Evolutionary conservation across 768 basidiomycete genomes (phyloP), one percentile per base, ranked within the genome.

Genomic region (Trametes meyenii): DNA sequence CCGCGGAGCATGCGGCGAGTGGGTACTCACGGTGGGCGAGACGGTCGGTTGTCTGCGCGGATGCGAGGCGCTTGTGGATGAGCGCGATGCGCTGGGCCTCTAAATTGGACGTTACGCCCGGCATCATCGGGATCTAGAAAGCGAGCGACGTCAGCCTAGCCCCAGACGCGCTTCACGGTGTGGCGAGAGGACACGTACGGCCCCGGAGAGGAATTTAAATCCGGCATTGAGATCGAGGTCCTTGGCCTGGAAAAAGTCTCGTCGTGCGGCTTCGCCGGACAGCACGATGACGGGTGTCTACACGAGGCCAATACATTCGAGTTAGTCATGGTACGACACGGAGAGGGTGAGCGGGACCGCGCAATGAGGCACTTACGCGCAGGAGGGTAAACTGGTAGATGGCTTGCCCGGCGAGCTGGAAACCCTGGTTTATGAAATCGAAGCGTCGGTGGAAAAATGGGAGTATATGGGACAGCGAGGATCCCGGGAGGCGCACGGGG

Each of bases 141-240:
- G 61, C 62, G 68, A 58, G 53, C 35, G 52, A 43, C 40, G 50
- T 40, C 50, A 36, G 50, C 33, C 29, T 24, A 24, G 23, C 51
- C 7, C n/a, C 12, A 13, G 19, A 12, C 21, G 36, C 19, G 36
- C 5, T 19, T 21, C 40, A 24, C 8, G 16, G 24, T 36, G 44
- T 36, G 44, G 35, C 13, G 26, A 8, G 50, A 43, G 45, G 36
- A 19, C 23, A 42, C 87, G 65, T 71, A 91, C 90, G 57, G 87
- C 89, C 52, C 89, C 90, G 51, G 88, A 89, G 62, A 92, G 80
- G 68, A 89, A 83, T 68, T 85, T 88, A 79, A 90, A 92, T 5
- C 89, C 90, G 76, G 90, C 88, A 43, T 85, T 86, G 52, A 92
- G 81, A 73, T 91, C 88, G 63, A 92, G 83, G 21, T 82, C 82